Conservation (phyloP, 306 rosid species). For the Alnus rubra region DNA sequence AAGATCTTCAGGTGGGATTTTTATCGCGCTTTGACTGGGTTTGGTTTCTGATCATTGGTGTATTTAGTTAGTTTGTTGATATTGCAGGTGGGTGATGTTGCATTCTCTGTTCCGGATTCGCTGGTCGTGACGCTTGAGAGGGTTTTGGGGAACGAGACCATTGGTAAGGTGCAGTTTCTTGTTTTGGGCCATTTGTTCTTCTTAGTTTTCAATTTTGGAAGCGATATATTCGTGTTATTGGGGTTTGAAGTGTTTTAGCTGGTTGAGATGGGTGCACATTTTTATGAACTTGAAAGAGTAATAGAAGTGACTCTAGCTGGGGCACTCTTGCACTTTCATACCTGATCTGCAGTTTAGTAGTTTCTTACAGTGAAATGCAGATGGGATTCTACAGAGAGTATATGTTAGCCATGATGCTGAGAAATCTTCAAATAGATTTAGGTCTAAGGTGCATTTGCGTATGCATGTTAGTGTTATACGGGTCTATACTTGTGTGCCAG, state of each 20-base stretch:
- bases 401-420: background rate
- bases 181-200: constrained; percentile 1
- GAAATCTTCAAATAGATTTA: background rate
- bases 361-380: no score
- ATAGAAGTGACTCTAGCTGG: background rate
- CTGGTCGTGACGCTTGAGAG: constrained; percentile 91
- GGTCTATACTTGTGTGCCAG: background rate
- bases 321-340: no score
- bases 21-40: constrained; percentile 10
- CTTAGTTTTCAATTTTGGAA: background rate
- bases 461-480: background rate
- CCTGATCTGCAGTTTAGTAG: no score
- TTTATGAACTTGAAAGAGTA: background rate
- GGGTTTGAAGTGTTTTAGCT: background rate
- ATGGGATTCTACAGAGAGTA: background rate
- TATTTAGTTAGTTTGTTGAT: background rate
- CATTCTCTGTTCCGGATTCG: constrained; percentile 81
- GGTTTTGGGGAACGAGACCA: constrained; percentile 87
- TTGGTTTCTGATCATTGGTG: constrained; percentile 6
- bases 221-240: background rate
- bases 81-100: constrained; percentile 85
- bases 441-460: no score
- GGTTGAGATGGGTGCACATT: background rate
- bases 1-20: constrained; percentile 71
- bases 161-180: constrained; percentile 64